Base-by-base conservation (phyloP, 2,329 filamentous ascomycete genomes). In the Sphaerostilbella broomeana region DNA sequence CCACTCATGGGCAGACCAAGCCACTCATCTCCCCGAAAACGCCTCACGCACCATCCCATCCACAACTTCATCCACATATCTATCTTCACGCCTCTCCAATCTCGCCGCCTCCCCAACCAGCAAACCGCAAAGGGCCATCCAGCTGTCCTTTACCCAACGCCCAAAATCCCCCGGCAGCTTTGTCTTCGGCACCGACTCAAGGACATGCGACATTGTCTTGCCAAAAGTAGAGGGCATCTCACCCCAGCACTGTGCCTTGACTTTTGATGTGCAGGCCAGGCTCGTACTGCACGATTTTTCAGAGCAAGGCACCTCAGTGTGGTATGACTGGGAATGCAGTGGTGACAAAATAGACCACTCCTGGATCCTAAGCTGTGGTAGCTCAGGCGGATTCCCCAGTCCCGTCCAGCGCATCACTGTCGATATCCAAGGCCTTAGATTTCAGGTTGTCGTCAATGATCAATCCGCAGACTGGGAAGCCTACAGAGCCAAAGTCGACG, bases 291-390 rank as follows among this genome's bases (percentile, higher is more conserved):
- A 59, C 35, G 64, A 67, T 49, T 59, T 58, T 30, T 65, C 63
- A 3, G 52, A 53, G 24, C 22, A 35, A 13, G 64, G 64, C 11
- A 67, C 64, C 1, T 58, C 63, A 34, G 62, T 67, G 20, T 67
- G 64, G 64, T 65, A 63, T 49, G 62, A 64, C 40, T 63, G 59
- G 57, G 57, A 58, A 40, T 59, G 60, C 48, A 58, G 51, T 37
- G 63, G 63, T 22, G 61, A 65, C 43, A 56, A 52, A 32, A 53
- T 50, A 3, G 55, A 59, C 35, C 55, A 60, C 33, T 56, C 59
- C 2, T 67, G 63, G 63, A 43, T 60, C 15, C 47, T 67, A 26
- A 56, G 54, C 45, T 47, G 52, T 6, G 59, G 57, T n/a, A 47
- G 45, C 38, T 47, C 56, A 6, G 46, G 53, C 22, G 62, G 56